A percentile compares a stretch with the other conserved stretches of the same genome.
Conservation (phyloP, 2,329 filamentous ascomycete species). For the Aspergillus brunneoviolaceus region DNA sequence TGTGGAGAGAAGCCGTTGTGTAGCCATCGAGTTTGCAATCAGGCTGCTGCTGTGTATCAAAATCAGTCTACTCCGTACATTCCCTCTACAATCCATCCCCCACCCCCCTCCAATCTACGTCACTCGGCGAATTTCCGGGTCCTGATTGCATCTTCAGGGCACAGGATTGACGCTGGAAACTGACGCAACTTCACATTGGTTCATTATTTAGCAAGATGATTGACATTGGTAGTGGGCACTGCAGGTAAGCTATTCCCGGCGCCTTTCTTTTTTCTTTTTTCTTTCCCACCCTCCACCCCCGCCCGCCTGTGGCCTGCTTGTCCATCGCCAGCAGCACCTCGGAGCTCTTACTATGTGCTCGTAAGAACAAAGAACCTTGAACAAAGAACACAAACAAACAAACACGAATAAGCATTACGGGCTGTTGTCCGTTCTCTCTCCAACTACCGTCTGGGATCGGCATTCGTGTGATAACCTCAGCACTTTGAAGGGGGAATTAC, state of each 20-base stretch:
- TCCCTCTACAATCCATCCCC: background rate
- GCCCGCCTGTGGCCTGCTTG: too few relatives aligned
- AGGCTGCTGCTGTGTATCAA: background rate
- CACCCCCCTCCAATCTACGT: conserved; percentile 1
- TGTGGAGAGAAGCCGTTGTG: background rate
- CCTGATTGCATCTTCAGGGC: background rate
- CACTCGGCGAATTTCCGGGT: conserved; percentile 5
- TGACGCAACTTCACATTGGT: background rate
- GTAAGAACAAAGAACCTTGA: too few relatives aligned
- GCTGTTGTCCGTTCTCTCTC: background rate
- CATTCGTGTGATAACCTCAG: background rate
- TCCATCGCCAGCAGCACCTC: too few relatives aligned
- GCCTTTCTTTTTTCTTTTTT: too few relatives aligned
- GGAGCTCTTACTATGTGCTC: too few relatives aligned
- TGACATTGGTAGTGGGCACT: too few relatives aligned
- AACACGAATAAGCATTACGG: background rate
- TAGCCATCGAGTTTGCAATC: background rate
- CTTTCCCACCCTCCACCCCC: too few relatives aligned
- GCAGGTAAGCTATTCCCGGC: too few relatives aligned
- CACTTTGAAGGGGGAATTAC: too few relatives aligned
- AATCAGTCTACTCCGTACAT: background rate
- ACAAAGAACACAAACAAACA: background rate
- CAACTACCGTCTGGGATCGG: background rate
- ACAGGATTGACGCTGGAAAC: background rate
- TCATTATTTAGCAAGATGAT: too few relatives aligned